Conservation (phyloP, 257 asterid species). For the Cruciata laevipes region DNA sequence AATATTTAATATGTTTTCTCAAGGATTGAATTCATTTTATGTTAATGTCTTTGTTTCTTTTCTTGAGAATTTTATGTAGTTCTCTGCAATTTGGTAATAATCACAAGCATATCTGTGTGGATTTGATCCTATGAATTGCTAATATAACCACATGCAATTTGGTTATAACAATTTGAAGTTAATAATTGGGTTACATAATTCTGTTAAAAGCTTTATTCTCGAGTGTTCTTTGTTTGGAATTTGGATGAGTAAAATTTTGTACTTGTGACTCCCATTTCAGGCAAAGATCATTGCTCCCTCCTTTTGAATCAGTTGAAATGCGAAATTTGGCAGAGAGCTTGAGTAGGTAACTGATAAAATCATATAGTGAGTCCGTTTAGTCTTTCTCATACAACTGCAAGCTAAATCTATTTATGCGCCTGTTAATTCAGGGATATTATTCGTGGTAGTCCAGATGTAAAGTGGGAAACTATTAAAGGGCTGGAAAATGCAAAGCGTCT, state of each 20-base stretch:
- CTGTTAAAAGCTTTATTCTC: neutral
- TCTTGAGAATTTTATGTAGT: neutral
- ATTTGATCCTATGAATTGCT: neutral
- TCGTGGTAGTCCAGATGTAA: conserved; percentile 94
- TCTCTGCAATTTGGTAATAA: neutral
- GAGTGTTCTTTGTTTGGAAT: neutral
- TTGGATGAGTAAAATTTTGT: conserved; percentile 9
- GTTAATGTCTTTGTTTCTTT: neutral
- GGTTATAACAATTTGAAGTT: neutral
- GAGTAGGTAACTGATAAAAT: conserved; percentile 52
- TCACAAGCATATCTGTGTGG: neutral
- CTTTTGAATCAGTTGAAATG: conserved; percentile 92
- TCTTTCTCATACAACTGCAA: neutral
- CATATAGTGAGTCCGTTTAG: neutral
- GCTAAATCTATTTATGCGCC: conserved; percentile 12
- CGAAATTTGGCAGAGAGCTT: conserved; percentile 87
- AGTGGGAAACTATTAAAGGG: conserved; percentile 89
- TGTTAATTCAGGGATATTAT: conserved; percentile 71
- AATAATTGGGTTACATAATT: conserved; percentile 2
- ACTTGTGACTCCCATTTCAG: conserved; percentile 39
- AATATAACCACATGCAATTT: no score
- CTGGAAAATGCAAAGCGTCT: conserved; percentile 88
- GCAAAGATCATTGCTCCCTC: conserved; percentile 76
- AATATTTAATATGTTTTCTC: neutral
- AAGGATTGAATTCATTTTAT: neutral